Base-by-base conservation (phyloP, 306 rosid genomes). In the Prunus mongolica region DNA sequence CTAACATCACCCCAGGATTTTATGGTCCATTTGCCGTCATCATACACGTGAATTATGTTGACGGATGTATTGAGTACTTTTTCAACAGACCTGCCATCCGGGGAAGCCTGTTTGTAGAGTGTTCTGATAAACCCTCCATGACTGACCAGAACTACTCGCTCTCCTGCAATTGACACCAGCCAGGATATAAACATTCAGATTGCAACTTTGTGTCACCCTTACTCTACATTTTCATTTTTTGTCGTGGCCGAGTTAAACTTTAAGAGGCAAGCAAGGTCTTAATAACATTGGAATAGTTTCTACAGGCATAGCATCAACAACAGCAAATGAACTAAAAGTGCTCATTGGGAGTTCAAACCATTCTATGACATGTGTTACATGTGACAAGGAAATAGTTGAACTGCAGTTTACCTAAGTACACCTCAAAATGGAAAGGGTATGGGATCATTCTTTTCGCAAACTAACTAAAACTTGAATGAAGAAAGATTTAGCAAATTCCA, bases 81-180 rank as follows among this genome's bases (percentile, higher is more conserved):
- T 80, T 87, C 89, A 28, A 22, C 68, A 62, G 82, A 63, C 65
- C 65, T 77, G 34, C 73, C 82, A 18, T 74, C 78, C 28, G 89
- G 90, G 73, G 87, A 83, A 61, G 96, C 91, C 72, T 88, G 69
- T 62, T 63, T 76, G 78, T 82, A 73, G 46, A 95, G 84, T 20
- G 90, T 19, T 80, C 97, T 81, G 73, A 95, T 88, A 61, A 86
- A 84, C 77, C 92, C 97, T 0, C 97, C 97, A 74, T 95, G 97
- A 78, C 88, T 81, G 68, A 90, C 97, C 74, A 86, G 84, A 0
- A 86, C 81, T 50, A 92, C 87, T 79, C 89, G 87, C 77, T 92
- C 86, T 78, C 96, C 97, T 90, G 89, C 79, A 76, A 69, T 65
- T 65, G 72, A 76, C 22, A 78, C 50, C 47, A 6, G 50, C 72